Evolutionary conservation across 768 basidiomycete species (phyloP).

Genomic region (Lactifluus volemus): DNA sequence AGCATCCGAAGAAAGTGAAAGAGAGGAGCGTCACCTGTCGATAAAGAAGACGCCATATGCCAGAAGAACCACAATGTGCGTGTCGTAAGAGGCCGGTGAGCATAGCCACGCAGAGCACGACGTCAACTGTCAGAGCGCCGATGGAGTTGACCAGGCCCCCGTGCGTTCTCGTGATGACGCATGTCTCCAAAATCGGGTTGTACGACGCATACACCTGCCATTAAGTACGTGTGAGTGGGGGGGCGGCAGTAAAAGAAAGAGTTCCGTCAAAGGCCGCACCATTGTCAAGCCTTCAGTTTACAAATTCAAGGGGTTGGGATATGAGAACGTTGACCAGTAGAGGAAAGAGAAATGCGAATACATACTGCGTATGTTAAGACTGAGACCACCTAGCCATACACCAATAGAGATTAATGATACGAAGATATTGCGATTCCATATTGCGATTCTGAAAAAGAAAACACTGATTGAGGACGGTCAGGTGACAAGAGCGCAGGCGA

Average conservation of each 20-base stretch:
- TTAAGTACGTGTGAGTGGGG: not conserved
- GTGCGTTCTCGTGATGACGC: not conserved
- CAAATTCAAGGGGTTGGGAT: not conserved
- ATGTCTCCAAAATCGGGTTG: not conserved
- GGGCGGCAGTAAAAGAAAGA: not conserved
- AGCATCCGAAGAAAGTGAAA: not conserved
- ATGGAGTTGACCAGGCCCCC: not conserved
- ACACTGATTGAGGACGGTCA: not conserved
- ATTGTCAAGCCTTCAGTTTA: not conserved
- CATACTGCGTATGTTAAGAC: not conserved
- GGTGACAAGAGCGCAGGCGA: not conserved
- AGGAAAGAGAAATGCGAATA: not conserved
- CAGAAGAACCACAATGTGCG: not conserved
- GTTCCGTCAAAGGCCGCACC: not conserved
- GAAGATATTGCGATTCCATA: not conserved
- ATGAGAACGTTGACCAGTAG: not conserved
- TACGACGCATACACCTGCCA: not conserved
- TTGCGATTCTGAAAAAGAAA: not conserved
- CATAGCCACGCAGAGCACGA: not conserved
- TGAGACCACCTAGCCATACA: not conserved
- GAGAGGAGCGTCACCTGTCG: conserved; percentile 1
- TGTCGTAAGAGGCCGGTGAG: not conserved
- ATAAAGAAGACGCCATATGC: conserved; percentile 9
- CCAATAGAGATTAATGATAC: not conserved
- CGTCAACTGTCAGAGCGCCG: not conserved